Evolutionary conservation across 2,329 filamentous ascomycete genomes (phyloP), one percentile per base, ranked within the genome.

Genomic region (Macrophomina phaseolina): DNA sequence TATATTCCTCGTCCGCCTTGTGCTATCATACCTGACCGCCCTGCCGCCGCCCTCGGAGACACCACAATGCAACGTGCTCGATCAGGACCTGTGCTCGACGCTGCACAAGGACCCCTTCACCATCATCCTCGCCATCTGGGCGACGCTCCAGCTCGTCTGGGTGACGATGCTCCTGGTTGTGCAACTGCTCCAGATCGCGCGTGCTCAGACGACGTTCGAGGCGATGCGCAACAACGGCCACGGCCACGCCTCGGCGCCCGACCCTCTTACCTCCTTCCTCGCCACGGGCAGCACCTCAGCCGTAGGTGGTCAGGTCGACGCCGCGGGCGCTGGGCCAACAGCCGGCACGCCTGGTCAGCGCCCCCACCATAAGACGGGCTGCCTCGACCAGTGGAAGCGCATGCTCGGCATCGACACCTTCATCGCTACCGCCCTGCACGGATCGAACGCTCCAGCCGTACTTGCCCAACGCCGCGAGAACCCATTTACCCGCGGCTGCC

Each of bases 161-260:
- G 92, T 98, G 2, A 90, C 91, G n/a, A 98, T 99, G 94, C 89
- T 99, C 40, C 85, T 97, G 68, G 91, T 93, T 70, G 96, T 98
- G 5, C 96, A 99, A 77, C 89, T 97, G 62, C 85, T 97, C 61
- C 95, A 99, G 76, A 90, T 99, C 62, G 91, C 93, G 0, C 89
- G 93, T 68, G 96, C 94, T 67, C 90, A 97, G 83, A 99, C 95
- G 1, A 99, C 95, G 0, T 98, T 92, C 79, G 95, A 99, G 80
- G 97, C 94, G 78, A 98, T 99, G 94, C 89, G 90, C 69, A 91
- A 92, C 61, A 86, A 93, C 68, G 86, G 89, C 67, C 85, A 90
- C 69, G 84, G 83, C 46, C 81, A 83, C 69, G 82, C 81, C 64
- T 81, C 7, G 9, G 42, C 80, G 68, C 82, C 82, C 30, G 85